Evolutionary conservation across 495 filamentous ascomycete species (phyloP).

Genomic region (Neurospora sp.): DNA sequence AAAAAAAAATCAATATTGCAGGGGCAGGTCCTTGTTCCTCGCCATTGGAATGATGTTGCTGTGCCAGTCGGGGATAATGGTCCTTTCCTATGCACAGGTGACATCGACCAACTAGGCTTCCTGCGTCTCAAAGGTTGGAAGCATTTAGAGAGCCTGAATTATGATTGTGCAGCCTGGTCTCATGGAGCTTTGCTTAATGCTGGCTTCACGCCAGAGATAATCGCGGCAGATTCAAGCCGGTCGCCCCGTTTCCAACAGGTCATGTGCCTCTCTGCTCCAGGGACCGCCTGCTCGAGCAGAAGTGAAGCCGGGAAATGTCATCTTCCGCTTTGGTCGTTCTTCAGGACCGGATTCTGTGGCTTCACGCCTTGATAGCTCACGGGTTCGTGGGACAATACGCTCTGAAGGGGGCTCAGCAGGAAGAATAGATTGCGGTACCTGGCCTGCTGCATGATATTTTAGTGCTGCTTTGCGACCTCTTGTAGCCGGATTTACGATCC

Average conservation of each 20-base stretch:
- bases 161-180: background rate
- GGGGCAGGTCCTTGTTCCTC: background rate
- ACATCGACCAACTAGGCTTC: background rate
- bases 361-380: slow-evolving; percentile 3
- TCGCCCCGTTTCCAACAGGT: slow-evolving; percentile 37
- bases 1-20: background rate
- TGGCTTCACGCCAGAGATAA: background rate
- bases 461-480: slow-evolving; percentile 40
- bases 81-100: background rate
- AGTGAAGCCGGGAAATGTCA: slow-evolving; percentile 28
- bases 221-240: slow-evolving; percentile 15
- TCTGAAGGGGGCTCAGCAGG: slow-evolving; percentile 15
- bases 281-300: slow-evolving; percentile 34
- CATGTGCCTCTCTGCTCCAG: slow-evolving; percentile 44
- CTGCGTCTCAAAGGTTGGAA: background rate
- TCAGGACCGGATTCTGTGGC: slow-evolving; percentile 1
- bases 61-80: background rate
- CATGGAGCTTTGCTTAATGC: background rate
- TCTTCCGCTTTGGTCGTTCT: slow-evolving; percentile 17
- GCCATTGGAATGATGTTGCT: background rate
- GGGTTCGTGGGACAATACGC: background rate
- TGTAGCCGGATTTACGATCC: slow-evolving; percentile 35
- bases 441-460: slow-evolving; percentile 37
- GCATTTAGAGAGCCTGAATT: background rate
- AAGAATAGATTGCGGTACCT: slow-evolving; percentile 30